Evolutionary conservation across 2,329 filamentous ascomycete genomes (phyloP), one percentile per base, ranked within the genome.

Genomic region (Alternaria longipes): DNA sequence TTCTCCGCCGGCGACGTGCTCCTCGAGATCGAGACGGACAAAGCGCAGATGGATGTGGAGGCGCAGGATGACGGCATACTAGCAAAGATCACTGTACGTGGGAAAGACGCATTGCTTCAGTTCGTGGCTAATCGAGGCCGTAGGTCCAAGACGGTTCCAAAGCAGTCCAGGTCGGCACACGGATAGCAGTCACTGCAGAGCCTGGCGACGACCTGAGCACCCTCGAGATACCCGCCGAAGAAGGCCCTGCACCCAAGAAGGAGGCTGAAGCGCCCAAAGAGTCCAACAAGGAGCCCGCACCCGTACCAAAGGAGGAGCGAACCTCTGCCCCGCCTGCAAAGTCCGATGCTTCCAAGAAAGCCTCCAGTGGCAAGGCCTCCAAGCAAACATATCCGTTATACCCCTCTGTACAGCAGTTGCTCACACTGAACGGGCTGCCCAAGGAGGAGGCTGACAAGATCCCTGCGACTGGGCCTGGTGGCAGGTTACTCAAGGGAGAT

Each of bases 21-120:
- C 53, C 88, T 97, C 61, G 93, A 97, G 81, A 95, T 97, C 77
- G 93, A 97, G 83, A 97, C 93, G 60, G 93, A 97, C 81, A 97
- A 97, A 85, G 93, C 93, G 57, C 92, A 92, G 58, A 97, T 97
- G 92, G 93, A 97, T 71, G 93, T 97, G 26, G 93, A 97, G 83
- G 93, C 93, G 41, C 93, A 95, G 81, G 93, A 97, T 45, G 92
- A 96, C 75, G 93, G 93, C 42, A 84, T 94, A 69, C 82, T 97
- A 79, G 89, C 93, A 76, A 96, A 95, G 84, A 94, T 97, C 71
- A 87, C 89, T 75, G 81, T 83, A 78, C 40, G 70, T 67, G 20
- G 14, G 22, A 22, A 54, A 26, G 20, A 5, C 24, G 8, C 11
- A 16, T 12, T 18, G 36, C 28, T 5, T 20, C 26, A 8, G 22